phyloP scores from a whole-genome alignment of 345 rosid species.

The Salix exigua region DNA sequence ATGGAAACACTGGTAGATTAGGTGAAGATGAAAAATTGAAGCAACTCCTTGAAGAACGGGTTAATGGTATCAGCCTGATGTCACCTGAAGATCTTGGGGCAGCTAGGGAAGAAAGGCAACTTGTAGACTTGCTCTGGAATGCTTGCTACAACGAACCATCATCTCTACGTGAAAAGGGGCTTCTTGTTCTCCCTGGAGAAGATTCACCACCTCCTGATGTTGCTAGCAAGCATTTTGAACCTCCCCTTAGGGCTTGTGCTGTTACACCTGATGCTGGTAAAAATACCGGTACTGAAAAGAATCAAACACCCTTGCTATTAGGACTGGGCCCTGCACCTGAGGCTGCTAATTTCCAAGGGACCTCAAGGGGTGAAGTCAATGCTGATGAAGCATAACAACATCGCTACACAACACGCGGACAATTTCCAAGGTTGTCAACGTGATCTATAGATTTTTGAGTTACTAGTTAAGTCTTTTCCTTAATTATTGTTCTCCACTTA shows the following conservation, averaged over 20 bases:
- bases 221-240: slow-evolving; percentile 68
- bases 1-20: slow-evolving; percentile 32
- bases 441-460: not conserved
- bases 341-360: slow-evolving; percentile 12
- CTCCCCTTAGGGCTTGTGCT: slow-evolving; percentile 73
- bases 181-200: slow-evolving; percentile 73
- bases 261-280: slow-evolving; percentile 31
- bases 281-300: slow-evolving; percentile 40
- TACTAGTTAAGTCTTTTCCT: not conserved
- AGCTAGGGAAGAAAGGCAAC: slow-evolving; percentile 75
- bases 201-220: slow-evolving; percentile 70
- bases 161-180: slow-evolving; percentile 58
- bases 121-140: slow-evolving; percentile 78
- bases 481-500: not conserved
- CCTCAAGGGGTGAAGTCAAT: slow-evolving; percentile 10
- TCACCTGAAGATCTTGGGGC: slow-evolving; percentile 75
- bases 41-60: slow-evolving; percentile 68
- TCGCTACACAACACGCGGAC: not conserved
- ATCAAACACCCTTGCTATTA: slow-evolving; percentile 58
- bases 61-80: slow-evolving; percentile 55
- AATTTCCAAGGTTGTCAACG: not conserved
- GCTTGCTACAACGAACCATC: slow-evolving; percentile 67
- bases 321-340: slow-evolving; percentile 42
- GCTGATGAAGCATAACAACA: slow-evolving; percentile 1
- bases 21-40: slow-evolving; percentile 53